Base-by-base conservation (phyloP, 225 moss, liverwort and hornwort genomes). In the Neckera pumila region DNA sequence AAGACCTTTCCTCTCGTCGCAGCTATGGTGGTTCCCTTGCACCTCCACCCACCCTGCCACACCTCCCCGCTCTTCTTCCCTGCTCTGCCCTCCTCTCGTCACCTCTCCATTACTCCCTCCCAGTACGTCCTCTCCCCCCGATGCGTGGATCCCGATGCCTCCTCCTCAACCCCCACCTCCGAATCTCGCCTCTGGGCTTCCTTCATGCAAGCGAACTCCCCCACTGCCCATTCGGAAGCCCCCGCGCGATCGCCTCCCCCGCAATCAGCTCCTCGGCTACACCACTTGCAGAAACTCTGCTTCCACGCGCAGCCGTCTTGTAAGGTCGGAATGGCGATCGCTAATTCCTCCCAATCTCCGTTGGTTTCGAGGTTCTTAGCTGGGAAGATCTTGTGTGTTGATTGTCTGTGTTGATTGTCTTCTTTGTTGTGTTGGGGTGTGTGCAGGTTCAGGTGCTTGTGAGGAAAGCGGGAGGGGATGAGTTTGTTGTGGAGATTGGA, bases 401-500 rank as follows among this genome's bases (percentile, higher is more conserved):
- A 78, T 53, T 69, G 15, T 12, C 13, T 15, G 26, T 64, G 38
- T 33, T 82, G 49, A 65, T 25, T 73, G 45, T 71, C 34, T 67
- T 28, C 36, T 31, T 53, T 60, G 56, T 54, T 87, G 43, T 33
- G 42, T 45, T 54, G 78, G 9, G 49, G 14, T 34, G 27, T 89
- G 58, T 84, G 33, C 90, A 94, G 94, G 94, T 94, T 62, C 84
- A 91, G 71, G 93, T 94, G 78, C 60, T 59, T 17, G 93, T 93
- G 54, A 83, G 79, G 56, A 89, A 88, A 88, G 36, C 86, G 70
- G 87, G 82, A 33, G 86, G n/a, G 12, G 82, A 87, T 21, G n/a
- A 86, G 47, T 93, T 89, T 21, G 81, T 84, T 51, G 83, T 94
- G 60, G 93, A 93, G 79, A 91, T 94, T 81, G 75, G 65, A 7